Conservation (phyloP, 2,329 filamentous ascomycete species). For the Aspergillus eucalypticola region DNA sequence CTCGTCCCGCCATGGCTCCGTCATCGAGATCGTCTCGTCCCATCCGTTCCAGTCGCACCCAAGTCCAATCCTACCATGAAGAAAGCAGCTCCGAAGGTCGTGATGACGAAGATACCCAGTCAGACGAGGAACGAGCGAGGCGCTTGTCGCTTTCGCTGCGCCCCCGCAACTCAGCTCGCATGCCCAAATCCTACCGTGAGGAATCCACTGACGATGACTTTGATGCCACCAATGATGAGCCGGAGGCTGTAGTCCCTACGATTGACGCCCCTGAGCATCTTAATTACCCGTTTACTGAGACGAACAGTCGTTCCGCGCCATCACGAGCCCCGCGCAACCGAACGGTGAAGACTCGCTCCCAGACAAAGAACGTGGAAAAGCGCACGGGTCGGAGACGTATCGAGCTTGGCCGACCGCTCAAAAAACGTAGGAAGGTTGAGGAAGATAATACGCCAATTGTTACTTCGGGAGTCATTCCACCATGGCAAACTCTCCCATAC, state of each 20-base stretch:
- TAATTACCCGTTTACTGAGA: slow-evolving; percentile 14
- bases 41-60: slow-evolving; percentile 37
- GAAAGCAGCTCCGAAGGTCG: slow-evolving; percentile 36
- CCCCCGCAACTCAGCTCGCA: slow-evolving; percentile 31
- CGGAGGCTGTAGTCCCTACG: slow-evolving; percentile 12
- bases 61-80: slow-evolving; percentile 42
- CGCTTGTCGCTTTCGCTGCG: slow-evolving; percentile 32
- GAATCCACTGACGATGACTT: slow-evolving; percentile 35
- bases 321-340: slow-evolving; percentile 20
- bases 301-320: slow-evolving; percentile 8
- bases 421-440: slow-evolving; percentile 30
- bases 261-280: slow-evolving; percentile 8
- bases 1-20: slow-evolving; percentile 32
- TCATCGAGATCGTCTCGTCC: slow-evolving; percentile 32
- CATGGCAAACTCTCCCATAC: slow-evolving; percentile 66
- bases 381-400: slow-evolving; percentile 15
- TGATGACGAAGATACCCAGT: slow-evolving; percentile 16
- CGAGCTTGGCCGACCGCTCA: slow-evolving; percentile 24
- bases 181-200: slow-evolving; percentile 36
- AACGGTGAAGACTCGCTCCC: slow-evolving; percentile 21
- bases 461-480: slow-evolving; percentile 47
- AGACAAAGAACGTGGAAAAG: slow-evolving; percentile 23
- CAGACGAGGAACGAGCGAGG: slow-evolving; percentile 15
- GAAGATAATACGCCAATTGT: slow-evolving; percentile 18
- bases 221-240: slow-evolving; percentile 18